A percentile compares a stretch with the other conserved stretches of the same genome.
Evolutionary conservation across 2,329 filamentous ascomycete species (phyloP).

Genomic region (Orbilia brochopaga): DNA sequence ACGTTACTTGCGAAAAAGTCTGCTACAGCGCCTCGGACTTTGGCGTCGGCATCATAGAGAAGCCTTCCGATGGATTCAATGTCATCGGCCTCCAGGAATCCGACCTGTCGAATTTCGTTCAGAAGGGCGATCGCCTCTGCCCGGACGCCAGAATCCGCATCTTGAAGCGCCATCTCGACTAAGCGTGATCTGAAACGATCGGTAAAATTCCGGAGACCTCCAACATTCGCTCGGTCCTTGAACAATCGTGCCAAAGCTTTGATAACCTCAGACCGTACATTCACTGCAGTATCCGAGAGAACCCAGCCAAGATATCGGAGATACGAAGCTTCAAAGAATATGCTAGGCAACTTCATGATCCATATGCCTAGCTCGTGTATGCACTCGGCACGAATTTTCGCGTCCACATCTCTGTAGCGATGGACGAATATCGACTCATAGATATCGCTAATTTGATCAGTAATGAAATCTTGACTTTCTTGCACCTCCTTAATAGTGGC

Average conservation of each 20-base stretch:
- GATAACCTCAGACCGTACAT: conserved; percentile 82
- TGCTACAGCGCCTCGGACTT: conserved; percentile 85
- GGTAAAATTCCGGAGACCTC: conserved; percentile 82
- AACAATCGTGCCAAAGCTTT: conserved; percentile 82
- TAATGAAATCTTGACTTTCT: conserved; percentile 71
- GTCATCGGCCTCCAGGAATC: conserved; percentile 87
- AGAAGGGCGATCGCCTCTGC: conserved; percentile 81
- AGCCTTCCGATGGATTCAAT: conserved; percentile 86
- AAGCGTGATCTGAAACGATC: conserved; percentile 86
- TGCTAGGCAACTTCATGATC: conserved; percentile 82
- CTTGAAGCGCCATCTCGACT: conserved; percentile 88
- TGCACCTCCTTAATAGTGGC: conserved; percentile 73
- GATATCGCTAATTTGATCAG: conserved; percentile 77
- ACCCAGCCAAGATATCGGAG: conserved; percentile 95
- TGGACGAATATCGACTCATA: conserved; percentile 97
- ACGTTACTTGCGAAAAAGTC: conserved; percentile 90
- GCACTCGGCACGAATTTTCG: conserved; percentile 85
- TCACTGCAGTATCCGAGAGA: conserved; percentile 77
- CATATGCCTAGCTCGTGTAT: conserved; percentile 84
- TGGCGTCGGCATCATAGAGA: conserved; percentile 83
- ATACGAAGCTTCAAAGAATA: conserved; percentile 89
- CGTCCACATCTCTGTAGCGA: conserved; percentile 91
- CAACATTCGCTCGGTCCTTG: conserved; percentile 77
- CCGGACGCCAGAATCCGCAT: conserved; percentile 80
- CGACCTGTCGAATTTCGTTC: conserved; percentile 79